Conservation (phyloP, 345 rosid species). For the Aurinia saxatilis region DNA sequence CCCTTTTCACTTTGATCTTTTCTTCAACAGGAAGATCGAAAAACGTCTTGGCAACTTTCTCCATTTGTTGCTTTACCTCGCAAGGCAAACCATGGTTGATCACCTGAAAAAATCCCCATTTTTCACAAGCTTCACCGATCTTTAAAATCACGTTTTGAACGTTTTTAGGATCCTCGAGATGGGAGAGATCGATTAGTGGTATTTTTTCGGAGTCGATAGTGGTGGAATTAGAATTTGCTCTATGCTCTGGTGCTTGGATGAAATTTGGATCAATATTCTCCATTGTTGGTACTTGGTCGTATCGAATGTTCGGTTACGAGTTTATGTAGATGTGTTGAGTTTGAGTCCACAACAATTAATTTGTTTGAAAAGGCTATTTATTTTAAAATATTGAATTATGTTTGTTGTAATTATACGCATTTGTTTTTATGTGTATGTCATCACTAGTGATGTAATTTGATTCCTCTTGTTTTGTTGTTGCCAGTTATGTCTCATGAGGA, state of each 20-base stretch:
- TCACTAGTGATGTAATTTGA: too few species aligned
- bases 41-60: constrained; percentile 31
- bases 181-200: constrained; percentile 42
- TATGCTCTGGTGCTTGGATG: constrained; percentile 39
- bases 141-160: constrained; percentile 28
- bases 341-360: too few species aligned
- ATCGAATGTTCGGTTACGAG: not conserved
- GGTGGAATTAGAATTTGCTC: constrained; percentile 24
- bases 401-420: too few species aligned
- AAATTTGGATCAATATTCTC: constrained; percentile 39
- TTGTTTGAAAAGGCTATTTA: too few species aligned
- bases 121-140: constrained; percentile 44
- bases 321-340: too few species aligned
- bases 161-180: constrained; percentile 3
- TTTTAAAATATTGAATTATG: too few species aligned
- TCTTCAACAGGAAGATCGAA: constrained; percentile 43
- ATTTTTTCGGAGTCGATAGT: constrained; percentile 31
- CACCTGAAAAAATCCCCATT: constrained; percentile 61
- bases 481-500: too few species aligned
- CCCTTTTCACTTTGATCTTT: constrained; percentile 49
- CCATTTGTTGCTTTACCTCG: constrained; percentile 26
- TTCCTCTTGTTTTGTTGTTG: too few species aligned
- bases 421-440: too few species aligned
- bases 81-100: constrained; percentile 40
- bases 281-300: constrained; percentile 28